These are phyloP conservation scores for Eucalyptus tenuipes DNA, from an alignment of 345 rosid species.

Conservation along the genomic window DNA sequence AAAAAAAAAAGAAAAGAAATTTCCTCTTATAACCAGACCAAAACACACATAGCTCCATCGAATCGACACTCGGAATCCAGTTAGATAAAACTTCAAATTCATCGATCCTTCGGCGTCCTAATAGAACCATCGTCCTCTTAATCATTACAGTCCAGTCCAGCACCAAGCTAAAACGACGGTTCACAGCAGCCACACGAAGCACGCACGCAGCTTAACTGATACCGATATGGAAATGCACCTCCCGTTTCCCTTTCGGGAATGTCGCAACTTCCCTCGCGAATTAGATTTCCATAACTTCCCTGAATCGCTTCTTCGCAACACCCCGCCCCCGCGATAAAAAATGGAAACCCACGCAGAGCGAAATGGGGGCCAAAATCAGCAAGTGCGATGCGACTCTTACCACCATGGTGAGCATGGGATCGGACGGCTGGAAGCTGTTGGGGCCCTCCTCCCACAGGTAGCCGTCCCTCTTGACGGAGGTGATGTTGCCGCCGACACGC, in stretches of 20 bases:
- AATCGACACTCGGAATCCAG: not conserved
- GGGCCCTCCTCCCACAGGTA: slow-evolving; percentile 97
- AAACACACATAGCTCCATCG: not conserved
- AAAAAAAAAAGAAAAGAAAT: no score
- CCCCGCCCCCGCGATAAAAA: not conserved
- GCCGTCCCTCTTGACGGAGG: slow-evolving; percentile 71
- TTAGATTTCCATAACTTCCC: not conserved
- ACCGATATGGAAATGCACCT: not conserved
- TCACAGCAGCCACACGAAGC: not conserved
- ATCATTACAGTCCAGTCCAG: not conserved
- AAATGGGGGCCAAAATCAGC: not conserved
- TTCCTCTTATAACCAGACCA: not conserved
- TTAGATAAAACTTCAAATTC: not conserved
- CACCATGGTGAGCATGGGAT: slow-evolving; percentile 89
- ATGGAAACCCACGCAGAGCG: no score
- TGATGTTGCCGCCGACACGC: slow-evolving; percentile 85
- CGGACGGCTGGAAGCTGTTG: slow-evolving; percentile 93
- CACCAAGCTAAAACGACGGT: not conserved
- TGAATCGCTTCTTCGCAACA: not conserved
- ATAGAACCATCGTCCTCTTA: not conserved
- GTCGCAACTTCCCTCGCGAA: not conserved
- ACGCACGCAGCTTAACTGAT: not conserved
- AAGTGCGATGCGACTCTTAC: slow-evolving; percentile 14
- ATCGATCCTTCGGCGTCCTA: not conserved
- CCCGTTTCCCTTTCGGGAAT: not conserved